phyloP scores from a whole-genome alignment of 2,329 filamentous ascomycete species.

The Clonostachys rosea region DNA sequence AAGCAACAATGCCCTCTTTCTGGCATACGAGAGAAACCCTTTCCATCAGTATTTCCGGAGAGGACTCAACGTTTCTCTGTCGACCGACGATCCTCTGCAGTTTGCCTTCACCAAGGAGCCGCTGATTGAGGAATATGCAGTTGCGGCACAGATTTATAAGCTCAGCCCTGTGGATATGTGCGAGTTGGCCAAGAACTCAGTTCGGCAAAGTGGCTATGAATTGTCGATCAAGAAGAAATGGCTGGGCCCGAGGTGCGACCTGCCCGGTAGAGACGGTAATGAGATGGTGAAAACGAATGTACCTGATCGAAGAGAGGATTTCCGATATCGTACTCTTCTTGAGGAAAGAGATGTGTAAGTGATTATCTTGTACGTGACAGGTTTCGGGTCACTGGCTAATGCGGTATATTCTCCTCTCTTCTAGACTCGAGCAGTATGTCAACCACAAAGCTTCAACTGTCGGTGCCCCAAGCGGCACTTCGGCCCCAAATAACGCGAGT shows the following conservation, averaged over 20 bases:
- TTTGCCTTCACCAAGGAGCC: slow-evolving; percentile 99
- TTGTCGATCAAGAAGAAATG: slow-evolving; percentile 84
- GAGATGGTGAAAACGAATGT: slow-evolving; percentile 95
- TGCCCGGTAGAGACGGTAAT: slow-evolving; percentile 80
- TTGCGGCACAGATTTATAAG: slow-evolving; percentile 98
- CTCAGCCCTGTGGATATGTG: slow-evolving; percentile 97
- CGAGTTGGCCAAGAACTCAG: slow-evolving; percentile 92
- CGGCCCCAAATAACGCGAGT: neutral
- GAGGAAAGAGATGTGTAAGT: slow-evolving; percentile 81
- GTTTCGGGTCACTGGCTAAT: too few species aligned
- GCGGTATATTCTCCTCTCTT: neutral
- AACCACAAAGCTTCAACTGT: slow-evolving; percentile 14
- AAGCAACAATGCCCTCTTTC: slow-evolving; percentile 94
- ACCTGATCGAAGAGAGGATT: slow-evolving; percentile 86
- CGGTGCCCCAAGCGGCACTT: neutral
- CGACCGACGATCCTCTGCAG: slow-evolving; percentile 93
- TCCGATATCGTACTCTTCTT: slow-evolving; percentile 78
- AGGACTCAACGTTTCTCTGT: slow-evolving; percentile 91
- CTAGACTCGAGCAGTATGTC: slow-evolving; percentile 38
- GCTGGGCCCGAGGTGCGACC: slow-evolving; percentile 74
- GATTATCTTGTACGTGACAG: too few species aligned
- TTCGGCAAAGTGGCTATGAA: slow-evolving; percentile 93
- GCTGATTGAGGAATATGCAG: slow-evolving; percentile 95
- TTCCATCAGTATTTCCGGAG: slow-evolving; percentile 95
- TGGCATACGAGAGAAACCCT: slow-evolving; percentile 95